phyloP scores from a whole-genome alignment of 345 rosid species.

The Excoecaria agallocha region DNA sequence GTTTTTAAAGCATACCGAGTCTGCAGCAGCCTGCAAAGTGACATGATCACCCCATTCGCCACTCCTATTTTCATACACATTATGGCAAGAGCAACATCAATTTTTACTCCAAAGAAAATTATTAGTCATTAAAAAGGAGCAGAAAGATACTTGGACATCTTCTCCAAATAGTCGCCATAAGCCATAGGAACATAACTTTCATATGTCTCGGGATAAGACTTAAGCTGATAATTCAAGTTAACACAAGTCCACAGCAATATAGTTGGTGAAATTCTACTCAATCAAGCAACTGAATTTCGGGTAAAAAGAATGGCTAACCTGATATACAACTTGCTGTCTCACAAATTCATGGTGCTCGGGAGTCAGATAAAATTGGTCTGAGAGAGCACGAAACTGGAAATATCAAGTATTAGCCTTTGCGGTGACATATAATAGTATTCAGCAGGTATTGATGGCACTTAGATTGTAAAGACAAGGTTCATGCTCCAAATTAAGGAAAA shows the following conservation, averaged over 20 bases:
- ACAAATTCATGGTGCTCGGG: constrained; percentile 63
- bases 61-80: constrained; percentile 43
- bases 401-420: constrained; percentile 4
- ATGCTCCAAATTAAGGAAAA: not conserved
- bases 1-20: constrained; percentile 43
- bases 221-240: constrained; percentile 47
- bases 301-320: constrained; percentile 43
- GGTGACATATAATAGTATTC: not conserved
- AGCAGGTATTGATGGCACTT: not conserved
- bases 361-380: constrained; percentile 57
- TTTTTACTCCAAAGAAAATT: constrained; percentile 3
- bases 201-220: constrained; percentile 55
- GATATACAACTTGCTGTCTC: constrained; percentile 54
- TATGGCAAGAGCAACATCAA: constrained; percentile 23
- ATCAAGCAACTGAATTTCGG: not conserved
- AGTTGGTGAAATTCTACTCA: not conserved
- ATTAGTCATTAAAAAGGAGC: constrained; percentile 7
- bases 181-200: constrained; percentile 84
- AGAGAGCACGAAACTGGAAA: constrained; percentile 76
- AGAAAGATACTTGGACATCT: constrained; percentile 57
- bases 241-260: not conserved
- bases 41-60: constrained; percentile 78
- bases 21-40: constrained; percentile 80
- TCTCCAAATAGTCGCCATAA: constrained; percentile 62
- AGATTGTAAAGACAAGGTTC: not conserved